Base-by-base conservation (phyloP, 805 yeast species). In the Candida methanosorbosa region DNA sequence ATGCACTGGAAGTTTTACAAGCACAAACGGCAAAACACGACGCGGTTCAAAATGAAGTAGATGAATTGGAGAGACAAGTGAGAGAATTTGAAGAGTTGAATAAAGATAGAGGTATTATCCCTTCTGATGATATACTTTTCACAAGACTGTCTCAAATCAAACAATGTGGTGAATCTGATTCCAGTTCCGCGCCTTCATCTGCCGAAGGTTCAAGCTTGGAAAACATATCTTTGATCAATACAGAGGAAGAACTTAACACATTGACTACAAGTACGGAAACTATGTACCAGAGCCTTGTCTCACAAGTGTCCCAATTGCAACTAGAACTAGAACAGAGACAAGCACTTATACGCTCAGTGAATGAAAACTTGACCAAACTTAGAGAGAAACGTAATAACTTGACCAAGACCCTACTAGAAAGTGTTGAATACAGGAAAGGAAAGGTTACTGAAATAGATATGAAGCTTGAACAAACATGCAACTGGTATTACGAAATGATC, bases 401-500 rank as follows among this genome's bases (percentile, higher is more conserved):
- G 17, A 18, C 13, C 11, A 24, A 9, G 13, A 22, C 9, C 11
- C 24, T 36, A n/a, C 16, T 18, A 3, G 23, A 29, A 24, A 6
- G 25, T 18, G 6, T n/a, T 27, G n/a, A 33, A 19, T 19, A 20
- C 13, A 25, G n/a, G 21, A 14, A 21, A 8, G 17, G 16, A 15
- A 27, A 33, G 18, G 43, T 34, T 15, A 39, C 33, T 16, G 38
- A 36, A n/a, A 38, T 41, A 1, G 41, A 40, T 11, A 38, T 48
- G 11, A 41, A 41, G 17, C 39, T 46, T 6, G 44, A 42, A 19
- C 59, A 56, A 23, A 35, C 54, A 1, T 38, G 40, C 4, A 34
- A 38, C 9, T 46, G 53, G 30, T 56, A 52, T 24, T 35, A 38
- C 4, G 54, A 52, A 21, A 49, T 50, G 24, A 30, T 40, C 12